phyloP scores from a whole-genome alignment of 1,284 basidiomycete genomes.

The Rhodotorula sp. region DNA sequence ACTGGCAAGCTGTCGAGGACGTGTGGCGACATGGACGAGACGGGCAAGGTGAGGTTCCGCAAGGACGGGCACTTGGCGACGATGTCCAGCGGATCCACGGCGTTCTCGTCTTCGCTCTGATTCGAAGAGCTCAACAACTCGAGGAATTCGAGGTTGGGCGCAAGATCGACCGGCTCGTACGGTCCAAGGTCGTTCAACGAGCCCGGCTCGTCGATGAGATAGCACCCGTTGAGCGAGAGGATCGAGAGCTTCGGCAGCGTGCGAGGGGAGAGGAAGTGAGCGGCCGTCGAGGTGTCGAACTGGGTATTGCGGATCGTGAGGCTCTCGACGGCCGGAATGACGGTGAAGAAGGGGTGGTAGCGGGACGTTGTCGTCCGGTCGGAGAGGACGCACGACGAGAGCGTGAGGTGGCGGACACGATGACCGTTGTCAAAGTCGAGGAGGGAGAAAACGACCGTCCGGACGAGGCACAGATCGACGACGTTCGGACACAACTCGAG shows the following conservation, averaged over 20 bases:
- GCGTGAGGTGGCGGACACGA: slow-evolving; percentile 9
- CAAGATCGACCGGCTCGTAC: slow-evolving; percentile 11
- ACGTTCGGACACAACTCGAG: slow-evolving; percentile 14
- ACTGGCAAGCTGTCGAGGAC: slow-evolving; percentile 8
- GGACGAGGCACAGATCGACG: slow-evolving; percentile 2
- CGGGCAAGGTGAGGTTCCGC: slow-evolving; percentile 6
- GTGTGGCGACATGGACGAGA: neutral
- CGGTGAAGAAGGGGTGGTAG: slow-evolving; percentile 25
- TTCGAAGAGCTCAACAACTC: neutral
- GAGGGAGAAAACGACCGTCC: slow-evolving; percentile 10
- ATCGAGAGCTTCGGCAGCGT: slow-evolving; percentile 10
- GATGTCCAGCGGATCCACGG: slow-evolving; percentile 11
- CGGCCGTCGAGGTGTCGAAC: slow-evolving; percentile 20
- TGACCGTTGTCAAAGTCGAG: slow-evolving; percentile 19
- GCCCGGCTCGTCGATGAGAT: slow-evolving; percentile 12
- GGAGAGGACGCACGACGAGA: slow-evolving; percentile 10
- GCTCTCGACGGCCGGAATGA: slow-evolving; percentile 6
- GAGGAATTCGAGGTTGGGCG: slow-evolving; percentile 12
- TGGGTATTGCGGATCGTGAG: slow-evolving; percentile 7
- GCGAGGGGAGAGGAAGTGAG: slow-evolving; percentile 15
- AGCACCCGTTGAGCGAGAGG: slow-evolving; percentile 19
- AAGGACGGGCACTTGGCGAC: slow-evolving; percentile 10
- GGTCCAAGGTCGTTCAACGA: slow-evolving; percentile 7
- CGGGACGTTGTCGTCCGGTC: slow-evolving; percentile 24
- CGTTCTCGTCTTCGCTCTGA: no score